Percentiles rank a stretch among this genome's conserved stretches.
These are phyloP conservation scores for Saccharum officinarum DNA, from an alignment of 176 grass and related monocot genomes.

Conservation along the genomic window DNA sequence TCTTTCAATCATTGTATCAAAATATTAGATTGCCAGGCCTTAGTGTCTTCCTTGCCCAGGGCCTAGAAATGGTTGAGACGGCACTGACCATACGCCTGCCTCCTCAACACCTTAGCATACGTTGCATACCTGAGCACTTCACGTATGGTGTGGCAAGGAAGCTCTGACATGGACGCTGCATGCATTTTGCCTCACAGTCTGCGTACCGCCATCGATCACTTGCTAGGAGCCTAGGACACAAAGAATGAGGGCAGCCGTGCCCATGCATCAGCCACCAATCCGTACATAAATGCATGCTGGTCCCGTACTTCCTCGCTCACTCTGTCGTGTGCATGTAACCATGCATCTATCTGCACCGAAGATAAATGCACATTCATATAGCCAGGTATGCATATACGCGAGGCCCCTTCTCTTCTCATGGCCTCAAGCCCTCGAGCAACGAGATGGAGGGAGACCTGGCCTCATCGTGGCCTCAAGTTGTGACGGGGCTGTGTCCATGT, in stretches of 20 bases:
- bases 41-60: too few species aligned
- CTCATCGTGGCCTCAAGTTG: conserved; percentile 9
- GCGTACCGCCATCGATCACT: neutral
- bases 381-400: neutral
- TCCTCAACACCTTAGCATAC: neutral
- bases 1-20: too few species aligned
- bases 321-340: neutral
- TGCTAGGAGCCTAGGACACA: neutral
- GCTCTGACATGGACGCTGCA: neutral
- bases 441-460: neutral
- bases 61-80: too few species aligned
- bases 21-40: too few species aligned
- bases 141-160: neutral
- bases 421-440: neutral
- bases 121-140: neutral
- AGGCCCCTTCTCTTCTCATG: neutral
- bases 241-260: neutral
- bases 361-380: neutral
- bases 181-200: neutral
- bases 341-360: neutral
- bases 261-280: neutral
- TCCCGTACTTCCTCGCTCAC: neutral
- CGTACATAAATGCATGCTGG: conserved; percentile 23
- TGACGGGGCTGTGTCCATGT: neutral
- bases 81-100: neutral